Conservation (phyloP, 2,329 filamentous ascomycete genomes). For the Orbilia brochopaga region DNA sequence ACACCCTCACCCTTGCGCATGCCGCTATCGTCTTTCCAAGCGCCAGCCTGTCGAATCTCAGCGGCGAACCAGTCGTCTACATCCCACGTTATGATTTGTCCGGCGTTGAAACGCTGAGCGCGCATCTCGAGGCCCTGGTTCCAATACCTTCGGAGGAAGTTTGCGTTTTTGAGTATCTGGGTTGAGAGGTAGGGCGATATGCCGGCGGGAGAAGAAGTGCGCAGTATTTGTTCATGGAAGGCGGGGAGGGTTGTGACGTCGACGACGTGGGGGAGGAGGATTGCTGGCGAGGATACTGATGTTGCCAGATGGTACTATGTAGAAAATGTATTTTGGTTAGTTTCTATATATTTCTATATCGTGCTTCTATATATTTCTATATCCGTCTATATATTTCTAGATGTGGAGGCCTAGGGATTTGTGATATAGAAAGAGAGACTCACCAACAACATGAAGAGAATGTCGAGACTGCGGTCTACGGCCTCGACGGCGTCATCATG, state of each 20-base stretch:
- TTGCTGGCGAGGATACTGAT: not conserved
- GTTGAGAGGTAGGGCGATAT: not conserved
- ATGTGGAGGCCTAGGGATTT: not conserved
- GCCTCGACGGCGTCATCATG: not conserved
- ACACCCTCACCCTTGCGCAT: not conserved
- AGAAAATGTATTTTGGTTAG: no score
- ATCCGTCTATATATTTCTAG: not conserved
- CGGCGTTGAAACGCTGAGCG: not conserved
- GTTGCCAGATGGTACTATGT: not conserved
- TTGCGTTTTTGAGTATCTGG: slow-evolving; percentile 1
- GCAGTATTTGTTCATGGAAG: not conserved
- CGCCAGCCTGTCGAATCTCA: not conserved
- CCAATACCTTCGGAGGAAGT: slow-evolving; percentile 2
- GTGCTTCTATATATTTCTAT: no score
- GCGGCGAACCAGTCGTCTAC: not conserved
- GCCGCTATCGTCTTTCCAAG: not conserved
- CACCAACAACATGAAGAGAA: slow-evolving; percentile 1
- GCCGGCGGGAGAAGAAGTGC: not conserved
- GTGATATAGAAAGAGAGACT: not conserved
- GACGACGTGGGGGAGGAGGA: slow-evolving; percentile 4
- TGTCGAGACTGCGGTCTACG: slow-evolving; percentile 5
- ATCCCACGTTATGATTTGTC: slow-evolving; percentile 2
- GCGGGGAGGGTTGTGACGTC: slow-evolving; percentile 9
- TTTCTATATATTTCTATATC: no score
- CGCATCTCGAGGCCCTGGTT: slow-evolving; percentile 8